These are phyloP conservation scores for Erigeron canadensis DNA, from an alignment of 129 eudicot species.

Conservation along the genomic window DNA sequence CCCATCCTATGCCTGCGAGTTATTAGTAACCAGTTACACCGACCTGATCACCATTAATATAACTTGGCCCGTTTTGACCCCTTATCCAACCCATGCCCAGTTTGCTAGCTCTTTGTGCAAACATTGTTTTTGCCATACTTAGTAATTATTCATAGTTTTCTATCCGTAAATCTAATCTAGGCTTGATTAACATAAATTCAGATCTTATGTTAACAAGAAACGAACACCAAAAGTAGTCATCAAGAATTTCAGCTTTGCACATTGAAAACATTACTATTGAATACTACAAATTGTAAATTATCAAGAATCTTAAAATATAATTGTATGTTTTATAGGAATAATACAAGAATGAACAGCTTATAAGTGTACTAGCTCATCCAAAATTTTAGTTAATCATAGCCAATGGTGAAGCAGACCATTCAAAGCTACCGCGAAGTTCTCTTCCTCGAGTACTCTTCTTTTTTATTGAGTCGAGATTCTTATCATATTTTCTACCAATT, in stretches of 20 bases:
- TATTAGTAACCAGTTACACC: slow-evolving; percentile 61
- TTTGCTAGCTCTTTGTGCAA: too few relatives aligned
- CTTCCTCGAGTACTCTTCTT: slow-evolving; percentile 38
- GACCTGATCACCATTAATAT: neutral
- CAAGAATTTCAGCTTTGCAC: neutral
- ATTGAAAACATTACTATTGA: neutral
- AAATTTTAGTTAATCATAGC: slow-evolving; percentile 2
- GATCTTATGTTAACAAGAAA: neutral
- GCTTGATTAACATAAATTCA: too few relatives aligned
- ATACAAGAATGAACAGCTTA: slow-evolving; percentile 19
- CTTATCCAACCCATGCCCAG: too few relatives aligned
- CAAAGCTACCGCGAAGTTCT: slow-evolving; percentile 24
- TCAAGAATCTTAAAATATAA: slow-evolving; percentile 32
- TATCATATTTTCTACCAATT: slow-evolving; percentile 26
- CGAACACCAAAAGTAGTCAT: neutral
- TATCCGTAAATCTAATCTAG: too few relatives aligned
- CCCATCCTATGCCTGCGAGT: slow-evolving; percentile 69
- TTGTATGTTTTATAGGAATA: slow-evolving; percentile 17
- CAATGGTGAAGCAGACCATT: slow-evolving; percentile 34
- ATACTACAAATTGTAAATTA: slow-evolving; percentile 14
- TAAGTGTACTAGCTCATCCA: slow-evolving; percentile 8
- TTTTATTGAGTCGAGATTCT: slow-evolving; percentile 33
- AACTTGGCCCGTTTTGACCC: too few relatives aligned
- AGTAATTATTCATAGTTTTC: too few relatives aligned
- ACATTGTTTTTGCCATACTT: too few relatives aligned